phyloP scores from a whole-genome alignment of 1,284 basidiomycete species.

The Melampsora americana region DNA sequence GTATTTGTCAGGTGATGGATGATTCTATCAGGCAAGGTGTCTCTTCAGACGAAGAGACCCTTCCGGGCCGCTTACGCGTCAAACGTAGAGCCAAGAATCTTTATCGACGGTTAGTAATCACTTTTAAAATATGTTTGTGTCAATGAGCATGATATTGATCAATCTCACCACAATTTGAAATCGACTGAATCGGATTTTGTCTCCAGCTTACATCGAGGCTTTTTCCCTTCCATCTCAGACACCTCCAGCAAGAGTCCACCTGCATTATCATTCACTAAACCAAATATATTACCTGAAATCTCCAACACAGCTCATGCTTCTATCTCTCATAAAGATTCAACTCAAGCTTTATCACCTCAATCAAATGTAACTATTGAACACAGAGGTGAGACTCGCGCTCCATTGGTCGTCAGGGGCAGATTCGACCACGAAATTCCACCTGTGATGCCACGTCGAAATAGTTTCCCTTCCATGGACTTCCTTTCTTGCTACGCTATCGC shows the following conservation, averaged over 20 bases:
- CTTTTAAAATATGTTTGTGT: conserved; percentile 48
- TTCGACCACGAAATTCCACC: conserved; percentile 79
- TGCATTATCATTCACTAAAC: conserved; percentile 43
- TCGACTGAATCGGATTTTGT: background rate
- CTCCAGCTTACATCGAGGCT: conserved; percentile 32
- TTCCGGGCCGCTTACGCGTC: conserved; percentile 80
- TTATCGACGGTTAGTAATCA: conserved; percentile 66
- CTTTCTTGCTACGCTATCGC: conserved; percentile 87
- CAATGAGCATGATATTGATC: background rate
- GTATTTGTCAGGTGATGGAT: conserved; percentile 35
- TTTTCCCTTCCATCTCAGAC: conserved; percentile 41
- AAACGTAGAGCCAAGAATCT: conserved; percentile 68
- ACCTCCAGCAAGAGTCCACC: conserved; percentile 17
- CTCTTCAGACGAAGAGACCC: conserved; percentile 48
- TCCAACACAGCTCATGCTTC: background rate
- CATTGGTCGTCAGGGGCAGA: conserved; percentile 64
- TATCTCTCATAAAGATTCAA: background rate
- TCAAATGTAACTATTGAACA: conserved; percentile 34
- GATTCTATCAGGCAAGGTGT: conserved; percentile 42
- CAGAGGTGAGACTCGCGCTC: conserved; percentile 44
- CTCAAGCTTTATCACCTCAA: conserved; percentile 8
- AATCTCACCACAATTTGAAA: background rate
- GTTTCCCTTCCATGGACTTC: conserved; percentile 90
- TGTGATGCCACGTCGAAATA: conserved; percentile 67
- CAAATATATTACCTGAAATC: conserved; percentile 10